Conservation (phyloP, 352 stramenopile species). For the Pythium monospermum region DNA sequence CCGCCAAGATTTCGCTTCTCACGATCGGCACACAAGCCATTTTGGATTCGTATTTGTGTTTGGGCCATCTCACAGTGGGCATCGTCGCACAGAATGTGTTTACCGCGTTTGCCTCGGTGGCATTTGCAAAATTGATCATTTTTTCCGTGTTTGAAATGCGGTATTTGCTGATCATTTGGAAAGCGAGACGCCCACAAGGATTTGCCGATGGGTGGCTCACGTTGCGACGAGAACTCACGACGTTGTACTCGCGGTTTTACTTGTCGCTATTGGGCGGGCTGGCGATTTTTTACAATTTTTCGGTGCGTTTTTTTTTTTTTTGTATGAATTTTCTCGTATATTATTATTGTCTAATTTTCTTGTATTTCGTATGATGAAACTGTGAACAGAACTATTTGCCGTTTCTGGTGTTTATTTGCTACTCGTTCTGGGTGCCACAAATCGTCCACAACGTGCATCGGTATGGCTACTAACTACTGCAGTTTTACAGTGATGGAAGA, state of each 20-base stretch:
- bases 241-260: slow-evolving; percentile 96
- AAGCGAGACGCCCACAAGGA: slow-evolving; percentile 85
- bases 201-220: slow-evolving; percentile 85
- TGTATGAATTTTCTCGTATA: not conserved
- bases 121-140: slow-evolving; percentile 98
- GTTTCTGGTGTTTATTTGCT: slow-evolving; percentile 91
- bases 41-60: slow-evolving; percentile 94
- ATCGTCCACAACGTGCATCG: slow-evolving; percentile 95
- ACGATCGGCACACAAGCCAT: slow-evolving; percentile 86
- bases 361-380: not conserved
- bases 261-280: slow-evolving; percentile 87
- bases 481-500: not conserved
- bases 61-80: slow-evolving; percentile 93
- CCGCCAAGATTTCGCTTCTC: slow-evolving; percentile 73
- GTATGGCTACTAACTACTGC: slow-evolving; percentile 19
- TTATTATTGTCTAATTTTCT: not conserved
- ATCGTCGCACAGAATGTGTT: slow-evolving; percentile 94
- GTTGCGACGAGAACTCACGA: slow-evolving; percentile 90
- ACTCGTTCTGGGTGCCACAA: slow-evolving; percentile 98
- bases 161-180: slow-evolving; percentile 97
- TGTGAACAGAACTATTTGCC: slow-evolving; percentile 69
- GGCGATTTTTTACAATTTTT: slow-evolving; percentile 90
- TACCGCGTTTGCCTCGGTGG: slow-evolving; percentile 93
- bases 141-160: slow-evolving; percentile 99
- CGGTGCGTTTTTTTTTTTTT: slow-evolving; percentile 29